Evolutionary conservation across 108 stramenopile species (phyloP).

Genomic region (Skeletonema potamos): DNA sequence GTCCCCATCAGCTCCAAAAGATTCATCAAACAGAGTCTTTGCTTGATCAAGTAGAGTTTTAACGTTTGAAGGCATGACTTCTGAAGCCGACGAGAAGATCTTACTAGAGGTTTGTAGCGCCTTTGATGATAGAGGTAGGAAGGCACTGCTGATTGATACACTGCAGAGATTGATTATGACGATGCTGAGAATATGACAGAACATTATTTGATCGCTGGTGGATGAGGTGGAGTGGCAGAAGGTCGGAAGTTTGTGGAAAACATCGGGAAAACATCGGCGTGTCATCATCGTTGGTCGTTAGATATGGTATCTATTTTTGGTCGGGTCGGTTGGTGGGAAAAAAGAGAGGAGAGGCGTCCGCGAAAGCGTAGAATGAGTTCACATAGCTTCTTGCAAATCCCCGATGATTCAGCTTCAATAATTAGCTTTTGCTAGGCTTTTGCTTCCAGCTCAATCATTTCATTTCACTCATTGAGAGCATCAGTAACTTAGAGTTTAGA

Average conservation of each 20-base stretch:
- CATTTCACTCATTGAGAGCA: too few relatives aligned
- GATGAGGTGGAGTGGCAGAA: slow-evolving; percentile 2
- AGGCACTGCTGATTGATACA: background rate
- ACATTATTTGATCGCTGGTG: background rate
- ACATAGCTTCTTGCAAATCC: background rate
- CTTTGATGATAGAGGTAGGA: background rate
- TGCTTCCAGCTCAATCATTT: background rate
- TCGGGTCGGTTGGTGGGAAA: background rate
- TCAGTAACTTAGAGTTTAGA: too few relatives aligned
- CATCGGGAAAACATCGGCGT: too few relatives aligned
- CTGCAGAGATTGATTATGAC: background rate
- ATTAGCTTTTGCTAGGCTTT: background rate
- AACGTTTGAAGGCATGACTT: slow-evolving; percentile 16
- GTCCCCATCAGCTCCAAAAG: slow-evolving; percentile 4
- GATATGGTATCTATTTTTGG: too few relatives aligned
- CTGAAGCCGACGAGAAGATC: background rate
- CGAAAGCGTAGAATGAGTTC: background rate
- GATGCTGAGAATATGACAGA: background rate
- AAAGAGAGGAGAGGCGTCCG: background rate
- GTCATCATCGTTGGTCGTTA: background rate
- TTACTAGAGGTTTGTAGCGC: background rate
- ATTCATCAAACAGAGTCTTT: slow-evolving; percentile 34
- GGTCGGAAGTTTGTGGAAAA: background rate
- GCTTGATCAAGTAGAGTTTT: slow-evolving; percentile 31
- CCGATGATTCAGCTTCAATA: background rate